Percentiles rank a stretch among this genome's conserved stretches.
Evolutionary conservation across 805 yeast species (phyloP).

Genomic region (Cyberlindnera americana): DNA sequence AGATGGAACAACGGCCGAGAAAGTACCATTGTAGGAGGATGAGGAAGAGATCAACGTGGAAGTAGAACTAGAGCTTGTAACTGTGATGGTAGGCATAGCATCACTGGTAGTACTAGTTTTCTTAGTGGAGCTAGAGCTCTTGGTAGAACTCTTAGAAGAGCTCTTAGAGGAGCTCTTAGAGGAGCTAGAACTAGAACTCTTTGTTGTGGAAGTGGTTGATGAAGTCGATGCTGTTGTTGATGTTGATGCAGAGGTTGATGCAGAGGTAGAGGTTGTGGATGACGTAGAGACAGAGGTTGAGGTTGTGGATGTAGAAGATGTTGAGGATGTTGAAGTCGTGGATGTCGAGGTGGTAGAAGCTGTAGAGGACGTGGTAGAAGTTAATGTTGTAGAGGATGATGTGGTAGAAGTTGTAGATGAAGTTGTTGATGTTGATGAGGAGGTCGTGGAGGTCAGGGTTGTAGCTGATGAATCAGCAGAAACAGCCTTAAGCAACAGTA

Average conservation of each 20-base stretch:
- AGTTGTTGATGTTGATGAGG: neutral
- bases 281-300: neutral
- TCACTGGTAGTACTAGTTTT: neutral
- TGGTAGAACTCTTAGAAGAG: neutral
- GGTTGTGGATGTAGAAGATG: neutral
- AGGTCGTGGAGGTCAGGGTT: no score
- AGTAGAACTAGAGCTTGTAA: constrained; percentile 11
- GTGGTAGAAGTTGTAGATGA: neutral
- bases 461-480: no score
- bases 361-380: constrained; percentile 4
- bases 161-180: no score
- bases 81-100: constrained; percentile 7
- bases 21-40: constrained; percentile 16
- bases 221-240: no score
- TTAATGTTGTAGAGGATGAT: neutral
- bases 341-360: constrained; percentile 2
- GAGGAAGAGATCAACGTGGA: constrained; percentile 1
- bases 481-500: no score
- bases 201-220: no score
- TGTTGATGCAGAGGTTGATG: neutral
- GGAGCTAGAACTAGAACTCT: no score
- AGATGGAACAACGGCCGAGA: constrained; percentile 26
- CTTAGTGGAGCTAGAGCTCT: no score
- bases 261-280: neutral
- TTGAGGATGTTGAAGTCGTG: neutral